These are phyloP conservation scores for Penicillium roqueforti DNA, from an alignment of 495 filamentous ascomycete genomes.

Conservation along the genomic window DNA sequence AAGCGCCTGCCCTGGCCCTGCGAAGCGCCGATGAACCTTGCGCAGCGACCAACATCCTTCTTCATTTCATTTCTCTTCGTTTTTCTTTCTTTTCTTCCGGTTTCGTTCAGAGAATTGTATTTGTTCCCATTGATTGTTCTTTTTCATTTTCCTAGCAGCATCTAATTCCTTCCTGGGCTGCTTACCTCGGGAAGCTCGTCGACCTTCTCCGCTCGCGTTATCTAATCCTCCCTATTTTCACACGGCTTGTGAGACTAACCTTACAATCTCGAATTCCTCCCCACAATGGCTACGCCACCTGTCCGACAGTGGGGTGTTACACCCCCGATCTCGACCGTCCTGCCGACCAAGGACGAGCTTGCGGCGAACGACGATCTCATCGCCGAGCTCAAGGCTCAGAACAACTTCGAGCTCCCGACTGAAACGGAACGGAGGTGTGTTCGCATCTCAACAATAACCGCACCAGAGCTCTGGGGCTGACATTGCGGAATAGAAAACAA, in stretches of 20 bases:
- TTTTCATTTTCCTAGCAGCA: neutral
- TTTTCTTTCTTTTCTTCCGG: conserved; percentile 1
- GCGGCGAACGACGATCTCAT: conserved; percentile 72
- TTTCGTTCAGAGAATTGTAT: neutral
- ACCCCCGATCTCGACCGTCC: conserved; percentile 68
- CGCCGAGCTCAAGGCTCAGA: conserved; percentile 72
- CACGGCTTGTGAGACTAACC: conserved; percentile 11
- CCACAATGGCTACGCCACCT: conserved; percentile 43
- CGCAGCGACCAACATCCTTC: conserved; percentile 1
- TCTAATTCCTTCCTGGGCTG: neutral
- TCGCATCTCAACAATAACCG: neutral
- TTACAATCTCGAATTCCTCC: conserved; percentile 32
- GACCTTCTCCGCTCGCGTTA: conserved; percentile 15
- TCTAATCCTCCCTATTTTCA: conserved; percentile 26
- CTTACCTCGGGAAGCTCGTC: neutral
- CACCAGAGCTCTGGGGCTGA: neutral
- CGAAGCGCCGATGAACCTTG: conserved; percentile 18
- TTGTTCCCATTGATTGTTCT: conserved; percentile 1
- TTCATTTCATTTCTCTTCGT: conserved; percentile 12
- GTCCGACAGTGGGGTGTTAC: conserved; percentile 74
- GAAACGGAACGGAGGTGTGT: conserved; percentile 75
- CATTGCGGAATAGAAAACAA: conserved; percentile 30
- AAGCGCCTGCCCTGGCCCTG: conserved; percentile 9
- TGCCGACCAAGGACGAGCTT: conserved; percentile 72
- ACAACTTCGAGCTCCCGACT: conserved; percentile 78